phyloP scores from a whole-genome alignment of 495 filamentous ascomycete genomes.

The Apodospora peruviana region DNA sequence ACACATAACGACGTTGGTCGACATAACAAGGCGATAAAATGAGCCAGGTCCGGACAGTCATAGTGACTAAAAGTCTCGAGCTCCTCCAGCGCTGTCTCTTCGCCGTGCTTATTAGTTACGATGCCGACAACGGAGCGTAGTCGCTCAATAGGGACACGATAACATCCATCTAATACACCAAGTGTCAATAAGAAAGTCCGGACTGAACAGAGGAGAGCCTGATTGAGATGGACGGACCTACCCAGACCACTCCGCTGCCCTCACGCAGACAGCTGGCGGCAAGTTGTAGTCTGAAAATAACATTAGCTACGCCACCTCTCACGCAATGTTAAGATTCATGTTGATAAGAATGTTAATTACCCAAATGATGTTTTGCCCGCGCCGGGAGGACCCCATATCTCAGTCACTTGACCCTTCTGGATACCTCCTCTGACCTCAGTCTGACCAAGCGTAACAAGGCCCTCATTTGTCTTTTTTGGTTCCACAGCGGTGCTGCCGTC shows the following conservation, averaged over 20 bases:
- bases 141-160: constrained; percentile 23
- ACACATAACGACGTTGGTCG: constrained; percentile 57
- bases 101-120: too few species aligned
- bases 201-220: constrained; percentile 2
- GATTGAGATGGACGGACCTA: constrained; percentile 54
- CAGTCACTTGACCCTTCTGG: constrained; percentile 71
- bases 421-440: constrained; percentile 46
- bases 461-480: too few species aligned
- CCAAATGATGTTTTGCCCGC: constrained; percentile 80
- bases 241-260: constrained; percentile 71
- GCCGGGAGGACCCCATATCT: constrained; percentile 85
- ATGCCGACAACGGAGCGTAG: constrained; percentile 15
- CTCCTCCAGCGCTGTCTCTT: not conserved
- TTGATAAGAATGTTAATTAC: constrained; percentile 36
- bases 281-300: constrained; percentile 55
- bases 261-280: constrained; percentile 56
- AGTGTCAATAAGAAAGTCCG: constrained; percentile 3
- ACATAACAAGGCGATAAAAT: constrained; percentile 67
- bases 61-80: constrained; percentile 23
- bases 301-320: not conserved
- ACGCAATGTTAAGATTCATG: not conserved
- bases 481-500: not conserved
- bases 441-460: constrained; percentile 9
- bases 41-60: constrained; percentile 56
- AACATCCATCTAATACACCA: constrained; percentile 25